Base-by-base conservation (phyloP, 23 red algal genomes). In the Gracilaria domingensis region DNA sequence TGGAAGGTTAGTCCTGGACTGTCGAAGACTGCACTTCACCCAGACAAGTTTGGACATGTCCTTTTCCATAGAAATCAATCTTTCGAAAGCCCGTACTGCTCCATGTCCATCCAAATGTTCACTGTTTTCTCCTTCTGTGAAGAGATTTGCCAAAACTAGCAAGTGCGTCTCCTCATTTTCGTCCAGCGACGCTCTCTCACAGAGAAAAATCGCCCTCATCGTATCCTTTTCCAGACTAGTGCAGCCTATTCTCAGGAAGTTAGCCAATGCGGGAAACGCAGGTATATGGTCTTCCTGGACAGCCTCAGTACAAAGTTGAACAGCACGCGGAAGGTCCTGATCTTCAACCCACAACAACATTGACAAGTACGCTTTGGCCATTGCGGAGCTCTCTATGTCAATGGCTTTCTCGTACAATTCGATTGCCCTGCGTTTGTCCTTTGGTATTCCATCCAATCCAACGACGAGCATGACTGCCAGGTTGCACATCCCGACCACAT, bases 351-450 rank as follows among this genome's bases (percentile, higher is more conserved):
- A 59, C 20, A 59, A 16, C 16, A 59, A 59, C 55, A 59, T 59
- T 20, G 55, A 18, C 25, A 65, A 65, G 25, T 28, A 65, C 7
- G 26, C 25, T 25, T 65, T 65, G 24, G 60, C 21, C 21, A 65
- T 65, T 65, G 12, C 60, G 6, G 25, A 65, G 26, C 30, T 32
- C 5, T 65, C 30, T 65, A 65, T 12, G 24, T 65, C 60, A 65
- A 65, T 65, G 20, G 55, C 55, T 59, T 59, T 59, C 55, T 59
- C 55, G n/a, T 59, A 59, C 55, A 59, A 45, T 11, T 45, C 42
- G 5, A 7, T 45, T 11, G 42, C 42, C 11, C 42, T 45, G 42
- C 42, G 42, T 45, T 45, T 45, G 11, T 45, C 42, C 42, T 45
- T 45, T 45, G 42, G 42, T 7, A 45, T 11, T 45, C 42, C 42